Base-by-base conservation (phyloP, 2,329 filamentous ascomycete genomes). In the Neopestalotiopsis sp. region DNA sequence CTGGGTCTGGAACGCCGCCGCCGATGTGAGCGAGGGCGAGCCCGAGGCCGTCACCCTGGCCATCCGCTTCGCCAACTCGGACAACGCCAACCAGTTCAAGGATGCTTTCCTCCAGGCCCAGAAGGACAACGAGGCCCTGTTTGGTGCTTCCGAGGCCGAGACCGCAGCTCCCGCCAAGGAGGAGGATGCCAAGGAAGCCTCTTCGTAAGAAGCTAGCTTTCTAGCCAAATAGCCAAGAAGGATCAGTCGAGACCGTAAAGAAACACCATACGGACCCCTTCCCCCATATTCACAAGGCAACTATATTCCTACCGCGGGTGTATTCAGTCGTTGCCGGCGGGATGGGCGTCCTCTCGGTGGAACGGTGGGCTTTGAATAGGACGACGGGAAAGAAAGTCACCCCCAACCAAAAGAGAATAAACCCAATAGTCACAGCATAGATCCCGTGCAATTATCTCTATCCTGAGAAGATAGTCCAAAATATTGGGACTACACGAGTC, bases 1-100 rank as follows among this genome's bases (percentile, higher is more conserved):
- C 86, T 99, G 96, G 96, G 96, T 99, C 75, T 99, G 96, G 96
- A 98, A 97, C 79, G 95, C 95, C 70, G 92, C 95, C 69, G 96
- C 96, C 74, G 96, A 99, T 87, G 95, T 98, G 76, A 97, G 94
- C 79, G 96, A 99, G 88, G 96, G 96, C 71, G 95, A 98, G 86
- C 93, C 96, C 72, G 96, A 99, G 88, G 94, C 95, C 68, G 92
- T 94, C 78, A 99, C 96, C 67, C 89, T 99, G 78, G 96, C 96
- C 73, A 98, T 99, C 77, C 94, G 96, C 75, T 98, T 99, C 78
- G 95, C 92, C 85, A 99, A 98, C 88, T 92, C 93, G 75, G 96
- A 99, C 81, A 98, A 98, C 79, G 96, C 96, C 86, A 97, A 98
- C 83, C 86, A 90, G 71, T 98, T 99, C 90, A 98, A 98, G 89